These are phyloP conservation scores for Cutaneotrichosporon cutaneum DNA, from an alignment of 1,284 basidiomycete species.

Conservation along the genomic window DNA sequence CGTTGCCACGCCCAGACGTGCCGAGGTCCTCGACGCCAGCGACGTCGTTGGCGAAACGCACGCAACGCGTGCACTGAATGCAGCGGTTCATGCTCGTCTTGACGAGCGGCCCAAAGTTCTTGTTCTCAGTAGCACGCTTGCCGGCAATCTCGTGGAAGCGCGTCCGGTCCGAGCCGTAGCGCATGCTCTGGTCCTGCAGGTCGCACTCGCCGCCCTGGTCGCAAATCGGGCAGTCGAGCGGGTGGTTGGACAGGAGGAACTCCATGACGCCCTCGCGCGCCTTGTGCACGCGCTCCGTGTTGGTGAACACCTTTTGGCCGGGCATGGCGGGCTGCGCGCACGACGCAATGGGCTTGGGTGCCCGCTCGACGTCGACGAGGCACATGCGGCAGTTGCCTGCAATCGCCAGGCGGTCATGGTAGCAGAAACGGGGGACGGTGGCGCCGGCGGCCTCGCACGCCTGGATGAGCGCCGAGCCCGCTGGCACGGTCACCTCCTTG, in stretches of 20 bases:
- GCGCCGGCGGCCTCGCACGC: slow-evolving; percentile 63
- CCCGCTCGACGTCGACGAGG: slow-evolving; percentile 85
- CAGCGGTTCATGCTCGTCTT: slow-evolving; percentile 99
- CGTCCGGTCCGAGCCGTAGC: slow-evolving; percentile 94
- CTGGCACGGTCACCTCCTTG: slow-evolving; percentile 88
- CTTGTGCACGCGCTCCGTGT: slow-evolving; percentile 92
- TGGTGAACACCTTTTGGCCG: slow-evolving; percentile 92
- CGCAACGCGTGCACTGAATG: slow-evolving; percentile 99
- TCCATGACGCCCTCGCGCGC: slow-evolving; percentile 96
- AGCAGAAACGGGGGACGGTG: slow-evolving; percentile 50
- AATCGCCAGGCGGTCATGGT: slow-evolving; percentile 67
- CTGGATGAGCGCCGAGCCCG: slow-evolving; percentile 92
- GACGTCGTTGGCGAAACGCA: slow-evolving; percentile 98
- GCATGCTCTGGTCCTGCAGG: slow-evolving; percentile 99
- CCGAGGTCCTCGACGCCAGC: slow-evolving; percentile 98
- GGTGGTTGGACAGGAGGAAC: slow-evolving; percentile 95
- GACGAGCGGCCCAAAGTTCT: slow-evolving; percentile 95
- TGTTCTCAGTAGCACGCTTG: slow-evolving; percentile 98
- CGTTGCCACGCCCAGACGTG: slow-evolving; percentile 95
- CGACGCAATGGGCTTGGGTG: slow-evolving; percentile 78
- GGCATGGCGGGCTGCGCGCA: slow-evolving; percentile 98
- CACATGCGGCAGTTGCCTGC: slow-evolving; percentile 99
- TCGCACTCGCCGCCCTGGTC: slow-evolving; percentile 99
- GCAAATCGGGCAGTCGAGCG: slow-evolving; percentile 96
- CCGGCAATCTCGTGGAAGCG: slow-evolving; percentile 98